Evolutionary conservation across 345 rosid genomes (phyloP).

Genomic region (Ricinus communis): DNA sequence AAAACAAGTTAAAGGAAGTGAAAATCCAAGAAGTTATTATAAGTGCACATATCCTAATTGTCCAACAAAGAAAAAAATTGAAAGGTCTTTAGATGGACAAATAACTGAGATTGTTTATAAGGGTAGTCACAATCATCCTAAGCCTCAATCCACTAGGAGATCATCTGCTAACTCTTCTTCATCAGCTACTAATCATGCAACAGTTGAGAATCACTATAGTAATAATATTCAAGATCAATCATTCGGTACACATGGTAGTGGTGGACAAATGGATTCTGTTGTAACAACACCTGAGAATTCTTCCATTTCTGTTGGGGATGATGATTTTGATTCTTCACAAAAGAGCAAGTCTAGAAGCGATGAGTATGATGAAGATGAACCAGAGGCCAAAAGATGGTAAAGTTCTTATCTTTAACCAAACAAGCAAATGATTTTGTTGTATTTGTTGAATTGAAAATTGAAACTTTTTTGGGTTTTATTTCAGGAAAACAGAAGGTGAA

Average conservation of each 20-base stretch:
- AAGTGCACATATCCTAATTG: conserved; percentile 83
- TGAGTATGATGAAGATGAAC: conserved; percentile 77
- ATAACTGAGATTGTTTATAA: conserved; percentile 86
- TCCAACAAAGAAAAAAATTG: conserved; percentile 88
- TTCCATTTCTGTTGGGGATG: conserved; percentile 65
- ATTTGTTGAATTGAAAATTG: background rate
- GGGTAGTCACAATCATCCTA: conserved; percentile 88
- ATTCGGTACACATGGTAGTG: conserved; percentile 30
- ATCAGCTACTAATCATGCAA: conserved; percentile 20
- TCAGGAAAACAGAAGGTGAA: conserved; percentile 73
- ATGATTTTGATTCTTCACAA: conserved; percentile 75
- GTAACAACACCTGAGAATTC: conserved; percentile 59
- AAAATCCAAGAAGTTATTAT: conserved; percentile 91
- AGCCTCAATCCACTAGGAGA: conserved; percentile 68
- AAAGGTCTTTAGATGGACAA: conserved; percentile 78
- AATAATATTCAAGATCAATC: conserved; percentile 50
- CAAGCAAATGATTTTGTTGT: no score
- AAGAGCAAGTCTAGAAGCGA: conserved; percentile 56
- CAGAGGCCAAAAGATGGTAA: conserved; percentile 83
- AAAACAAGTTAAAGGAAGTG: conserved; percentile 92
- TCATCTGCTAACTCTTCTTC: conserved; percentile 28
- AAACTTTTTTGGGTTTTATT: conserved; percentile 16
- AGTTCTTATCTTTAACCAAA: background rate
- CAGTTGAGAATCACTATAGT: conserved; percentile 20
- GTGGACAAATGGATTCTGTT: conserved; percentile 46